Evolutionary conservation across 2,329 filamentous ascomycete genomes (phyloP).

Genomic region (Camillea tinctor): DNA sequence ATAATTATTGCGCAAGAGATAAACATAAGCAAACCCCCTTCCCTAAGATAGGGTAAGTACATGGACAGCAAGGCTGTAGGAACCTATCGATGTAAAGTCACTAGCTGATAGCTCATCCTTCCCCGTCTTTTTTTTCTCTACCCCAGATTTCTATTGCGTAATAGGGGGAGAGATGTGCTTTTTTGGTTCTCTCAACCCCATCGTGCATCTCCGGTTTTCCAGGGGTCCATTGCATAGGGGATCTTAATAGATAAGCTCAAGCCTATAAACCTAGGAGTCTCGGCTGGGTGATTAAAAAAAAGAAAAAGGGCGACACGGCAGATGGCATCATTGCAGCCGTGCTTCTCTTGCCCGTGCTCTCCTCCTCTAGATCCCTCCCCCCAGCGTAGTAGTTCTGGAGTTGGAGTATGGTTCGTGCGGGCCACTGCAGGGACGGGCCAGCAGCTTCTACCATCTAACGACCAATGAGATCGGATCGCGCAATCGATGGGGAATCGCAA

Average conservation of each 20-base stretch:
- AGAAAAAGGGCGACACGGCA: not conserved
- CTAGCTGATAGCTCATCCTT: no score
- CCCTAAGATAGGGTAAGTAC: constrained; percentile 2
- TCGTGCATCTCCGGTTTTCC: constrained; percentile 12
- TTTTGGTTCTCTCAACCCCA: constrained; percentile 9
- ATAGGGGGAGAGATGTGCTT: not conserved
- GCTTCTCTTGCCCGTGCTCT: not conserved
- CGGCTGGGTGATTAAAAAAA: not conserved
- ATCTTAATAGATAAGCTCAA: constrained; percentile 2
- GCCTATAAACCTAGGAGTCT: not conserved
- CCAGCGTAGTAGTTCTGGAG: not conserved
- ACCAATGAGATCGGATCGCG: not conserved
- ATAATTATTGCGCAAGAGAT: constrained; percentile 22
- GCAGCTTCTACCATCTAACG: not conserved
- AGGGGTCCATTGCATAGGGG: constrained; percentile 4
- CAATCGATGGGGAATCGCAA: not conserved
- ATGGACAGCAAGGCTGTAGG: constrained; percentile 13
- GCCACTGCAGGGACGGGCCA: not conserved
- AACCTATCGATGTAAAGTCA: constrained; percentile 12
- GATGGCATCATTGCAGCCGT: not conserved
- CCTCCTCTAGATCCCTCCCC: not conserved
- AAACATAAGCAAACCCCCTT: constrained; percentile 21
- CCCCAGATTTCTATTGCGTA: not conserved
- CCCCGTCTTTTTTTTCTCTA: not conserved
- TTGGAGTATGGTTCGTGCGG: not conserved